Base-by-base conservation (phyloP, 148 eudicot genomes). In the Beta vulgaris region DNA sequence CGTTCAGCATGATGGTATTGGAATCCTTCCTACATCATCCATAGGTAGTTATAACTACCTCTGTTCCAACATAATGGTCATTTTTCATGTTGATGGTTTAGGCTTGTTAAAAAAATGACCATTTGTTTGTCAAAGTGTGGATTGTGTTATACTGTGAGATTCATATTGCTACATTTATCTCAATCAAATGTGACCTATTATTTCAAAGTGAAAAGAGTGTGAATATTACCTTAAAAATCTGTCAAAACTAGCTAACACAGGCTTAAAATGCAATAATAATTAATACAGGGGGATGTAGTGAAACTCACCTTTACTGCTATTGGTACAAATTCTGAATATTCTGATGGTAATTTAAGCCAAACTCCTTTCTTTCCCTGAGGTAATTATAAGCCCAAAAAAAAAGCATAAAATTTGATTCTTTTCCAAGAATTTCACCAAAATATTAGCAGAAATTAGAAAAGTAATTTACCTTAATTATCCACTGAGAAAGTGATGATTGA, bases 331-430 rank as follows among this genome's bases (percentile, higher is more conserved):
- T 88, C 89, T 9, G 91, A 82, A 55, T 81, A 78, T 42, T 88
- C 86, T 37, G 87, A 55, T 14, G 98, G 93, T 55, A 93, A 82
- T 83, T 93, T 93, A 32, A 93, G 93, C 98, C 98, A 91, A 75
- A 93, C 76, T 21, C 98, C 96, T 76, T 91, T 91, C 84, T 89
- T 93, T 25, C 91, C 98, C 98, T 91, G 85, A 68, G 82, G 59
- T 35, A 4, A 46, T 44, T 21, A 43, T 31, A 0, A 0, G 53
- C 29, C 58, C 35, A 35, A 25, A 2, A 39, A 53, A 2, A 3
- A 36, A 15, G 46, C 40, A 55, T 4, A 12, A 67, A n/a, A 28
- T 34, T 28, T 37, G 4, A 25, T 43, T 21, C 35, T 31, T n/a
- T 46, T 8, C n/a, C 25, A 71, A 71, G 15, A n/a, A 29, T 51